Percentiles rank a stretch among this genome's conserved stretches.
Conservation (phyloP, 805 yeast species). For the Yarrowia sp. region DNA sequence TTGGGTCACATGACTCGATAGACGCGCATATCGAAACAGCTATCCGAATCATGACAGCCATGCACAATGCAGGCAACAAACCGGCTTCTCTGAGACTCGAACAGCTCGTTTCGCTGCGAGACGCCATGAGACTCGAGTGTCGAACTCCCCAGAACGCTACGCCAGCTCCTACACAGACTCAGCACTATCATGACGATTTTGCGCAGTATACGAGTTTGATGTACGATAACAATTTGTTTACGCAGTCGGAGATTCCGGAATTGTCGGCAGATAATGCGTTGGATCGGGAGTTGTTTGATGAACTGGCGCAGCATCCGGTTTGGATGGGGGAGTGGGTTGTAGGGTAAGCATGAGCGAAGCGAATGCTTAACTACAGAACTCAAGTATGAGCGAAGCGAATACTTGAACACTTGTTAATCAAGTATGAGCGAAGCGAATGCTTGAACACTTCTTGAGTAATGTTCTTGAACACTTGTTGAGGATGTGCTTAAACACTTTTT, state of each 20-base stretch:
- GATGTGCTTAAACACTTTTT: too few relatives aligned
- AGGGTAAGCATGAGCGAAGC: too few relatives aligned
- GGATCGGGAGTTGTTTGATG: slow-evolving; percentile 33
- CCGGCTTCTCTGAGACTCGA: slow-evolving; percentile 41
- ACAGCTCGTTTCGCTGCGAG: slow-evolving; percentile 41
- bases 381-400: too few relatives aligned
- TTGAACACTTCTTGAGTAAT: too few relatives aligned
- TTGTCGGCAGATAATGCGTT: slow-evolving; percentile 22
- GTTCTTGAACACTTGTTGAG: too few relatives aligned
- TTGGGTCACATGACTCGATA: slow-evolving; percentile 41
- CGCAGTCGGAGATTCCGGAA: slow-evolving; percentile 13
- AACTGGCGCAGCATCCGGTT: slow-evolving; percentile 24
- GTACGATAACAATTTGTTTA: slow-evolving; percentile 21
- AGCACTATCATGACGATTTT: slow-evolving; percentile 7
- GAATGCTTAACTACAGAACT: too few relatives aligned
- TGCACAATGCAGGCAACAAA: slow-evolving; percentile 41
- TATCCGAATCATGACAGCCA: slow-evolving; percentile 40
- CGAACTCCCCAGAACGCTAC: slow-evolving; percentile 3
- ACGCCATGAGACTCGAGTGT: slow-evolving; percentile 39
- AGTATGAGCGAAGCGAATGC: too few relatives aligned
- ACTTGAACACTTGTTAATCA: too few relatives aligned
- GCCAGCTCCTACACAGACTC: neutral
- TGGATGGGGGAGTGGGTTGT: slow-evolving; percentile 34
- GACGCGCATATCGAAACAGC: slow-evolving; percentile 42
- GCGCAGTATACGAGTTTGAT: neutral